These are phyloP conservation scores for Tylopilus felleus DNA, from an alignment of 768 basidiomycete genomes.

Conservation along the genomic window DNA sequence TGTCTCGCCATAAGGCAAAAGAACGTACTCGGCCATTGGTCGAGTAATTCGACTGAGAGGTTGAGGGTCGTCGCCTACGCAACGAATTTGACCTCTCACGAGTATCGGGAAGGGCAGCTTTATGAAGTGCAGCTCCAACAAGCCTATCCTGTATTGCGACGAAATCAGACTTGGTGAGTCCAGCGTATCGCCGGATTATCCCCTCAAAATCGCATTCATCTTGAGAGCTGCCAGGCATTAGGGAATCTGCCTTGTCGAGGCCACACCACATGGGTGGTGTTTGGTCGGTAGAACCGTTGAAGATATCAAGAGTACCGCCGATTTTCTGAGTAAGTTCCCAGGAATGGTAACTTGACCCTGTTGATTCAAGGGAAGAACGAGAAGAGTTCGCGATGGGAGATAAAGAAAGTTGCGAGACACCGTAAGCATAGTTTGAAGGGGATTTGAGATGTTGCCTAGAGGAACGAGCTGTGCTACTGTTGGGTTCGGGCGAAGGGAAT, in stretches of 20 bases:
- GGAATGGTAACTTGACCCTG: conserved; percentile 84
- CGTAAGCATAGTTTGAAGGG: conserved; percentile 50
- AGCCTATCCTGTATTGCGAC: conserved; percentile 72
- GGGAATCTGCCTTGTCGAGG: conserved; percentile 48
- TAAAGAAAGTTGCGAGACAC: conserved; percentile 58
- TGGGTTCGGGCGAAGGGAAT: conserved; percentile 34
- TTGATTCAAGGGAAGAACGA: conserved; percentile 73
- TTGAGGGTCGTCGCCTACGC: conserved; percentile 72
- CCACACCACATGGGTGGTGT: conserved; percentile 65
- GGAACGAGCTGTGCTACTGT: conserved; percentile 44
- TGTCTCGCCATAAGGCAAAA: not conserved
- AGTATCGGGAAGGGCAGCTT: conserved; percentile 52
- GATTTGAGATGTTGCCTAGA: conserved; percentile 50
- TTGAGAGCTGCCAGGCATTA: conserved; percentile 47
- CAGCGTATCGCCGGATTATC: conserved; percentile 59
- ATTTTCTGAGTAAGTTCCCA: conserved; percentile 60
- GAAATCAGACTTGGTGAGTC: conserved; percentile 70
- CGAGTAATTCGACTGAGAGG: conserved; percentile 79
- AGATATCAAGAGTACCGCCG: conserved; percentile 51
- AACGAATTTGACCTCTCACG: conserved; percentile 68
- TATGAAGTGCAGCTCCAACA: conserved; percentile 57
- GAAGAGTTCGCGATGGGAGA: conserved; percentile 73
- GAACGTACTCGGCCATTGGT: conserved; percentile 45
- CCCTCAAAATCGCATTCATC: conserved; percentile 63
- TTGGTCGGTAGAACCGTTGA: conserved; percentile 46